Evolutionary conservation across 495 filamentous ascomycete genomes (phyloP), one percentile per base, ranked within the genome.

Genomic region (Penicillium angulare): DNA sequence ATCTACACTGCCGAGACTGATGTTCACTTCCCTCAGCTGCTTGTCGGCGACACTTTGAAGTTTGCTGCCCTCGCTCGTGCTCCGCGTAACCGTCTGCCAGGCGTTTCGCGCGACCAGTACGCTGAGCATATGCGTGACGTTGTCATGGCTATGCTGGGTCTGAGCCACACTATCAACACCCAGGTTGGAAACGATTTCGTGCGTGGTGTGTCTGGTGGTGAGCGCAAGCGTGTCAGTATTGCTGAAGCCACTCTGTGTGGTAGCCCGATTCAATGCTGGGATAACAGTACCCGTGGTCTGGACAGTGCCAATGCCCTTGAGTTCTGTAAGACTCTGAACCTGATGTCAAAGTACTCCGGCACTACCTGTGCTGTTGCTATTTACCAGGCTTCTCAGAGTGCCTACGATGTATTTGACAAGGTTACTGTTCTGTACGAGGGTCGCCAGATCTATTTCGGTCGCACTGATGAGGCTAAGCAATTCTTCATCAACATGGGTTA

Each of bases 261-360:
- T 45, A 86, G 84, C 42, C 84, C 83, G 45, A 69, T 96, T 8
- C 79, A 85, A 48, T 89, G 83, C 23, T 95, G 89, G 88, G 90
- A 95, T 66, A 95, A 96, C 74, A 86, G 82, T 56, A 93, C 90
- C 6, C 83, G 90, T 60, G 90, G 90, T 43, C 74, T 95, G 40
- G 90, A 96, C 60, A 87, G 87, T 39, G 86, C 85, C 17, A 95
- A 90, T 8, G 90, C 90, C 0, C 77, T 95, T 44, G 87, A 91
- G 47, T 77, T 76, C 62, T 76, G 79, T 58, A 88, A 87, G 61
- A 88, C 87, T 1, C 72, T 93, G 48, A 81, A 87, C 17, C 71
- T 90, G 48, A 82, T 89, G 68, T 86, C 89, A 16, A 84, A 90
- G 60, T 79, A 90, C 48, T 85, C 88, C 65, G 80, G 87, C 56